These are phyloP conservation scores for Cercospora sp. DNA, from an alignment of 2,329 filamentous ascomycete species.

Conservation along the genomic window DNA sequence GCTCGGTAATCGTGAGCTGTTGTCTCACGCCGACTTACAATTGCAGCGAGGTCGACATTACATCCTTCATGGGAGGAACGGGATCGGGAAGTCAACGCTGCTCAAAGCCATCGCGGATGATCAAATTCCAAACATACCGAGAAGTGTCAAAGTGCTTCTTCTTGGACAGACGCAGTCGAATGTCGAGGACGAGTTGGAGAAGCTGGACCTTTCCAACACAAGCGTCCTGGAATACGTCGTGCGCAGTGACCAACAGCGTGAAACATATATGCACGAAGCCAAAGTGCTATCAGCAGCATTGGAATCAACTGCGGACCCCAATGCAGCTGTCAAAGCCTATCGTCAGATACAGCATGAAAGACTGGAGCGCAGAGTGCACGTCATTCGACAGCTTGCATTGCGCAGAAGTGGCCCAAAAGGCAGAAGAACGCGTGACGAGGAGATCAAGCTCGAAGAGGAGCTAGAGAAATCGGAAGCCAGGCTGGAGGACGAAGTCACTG, in stretches of 20 bases:
- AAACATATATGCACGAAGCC: conserved; percentile 25
- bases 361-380: conserved; percentile 22
- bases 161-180: conserved; percentile 64
- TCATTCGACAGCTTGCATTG: conserved; percentile 60
- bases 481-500: conserved; percentile 52
- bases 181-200: conserved; percentile 20
- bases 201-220: conserved; percentile 10
- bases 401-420: conserved; percentile 75
- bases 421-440: conserved; percentile 70
- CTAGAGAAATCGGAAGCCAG: conserved; percentile 48
- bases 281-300: conserved; percentile 21
- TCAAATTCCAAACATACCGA: conserved; percentile 73
- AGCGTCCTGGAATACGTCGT: conserved; percentile 33
- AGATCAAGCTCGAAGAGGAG: conserved; percentile 68
- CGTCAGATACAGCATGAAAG: conserved; percentile 25
- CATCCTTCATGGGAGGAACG: conserved; percentile 77
- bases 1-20: conserved; percentile 62
- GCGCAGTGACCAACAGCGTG: conserved; percentile 27
- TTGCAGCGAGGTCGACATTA: conserved; percentile 74
- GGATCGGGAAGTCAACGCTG: conserved; percentile 78
- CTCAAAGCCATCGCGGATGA: conserved; percentile 75
- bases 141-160: conserved; percentile 65
- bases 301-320: conserved; percentile 16
- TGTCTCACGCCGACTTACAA: conserved; percentile 68
- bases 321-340: conserved; percentile 23